phyloP scores from a whole-genome alignment of 2,329 filamentous ascomycete genomes.

The Nothophoma quercina region DNA sequence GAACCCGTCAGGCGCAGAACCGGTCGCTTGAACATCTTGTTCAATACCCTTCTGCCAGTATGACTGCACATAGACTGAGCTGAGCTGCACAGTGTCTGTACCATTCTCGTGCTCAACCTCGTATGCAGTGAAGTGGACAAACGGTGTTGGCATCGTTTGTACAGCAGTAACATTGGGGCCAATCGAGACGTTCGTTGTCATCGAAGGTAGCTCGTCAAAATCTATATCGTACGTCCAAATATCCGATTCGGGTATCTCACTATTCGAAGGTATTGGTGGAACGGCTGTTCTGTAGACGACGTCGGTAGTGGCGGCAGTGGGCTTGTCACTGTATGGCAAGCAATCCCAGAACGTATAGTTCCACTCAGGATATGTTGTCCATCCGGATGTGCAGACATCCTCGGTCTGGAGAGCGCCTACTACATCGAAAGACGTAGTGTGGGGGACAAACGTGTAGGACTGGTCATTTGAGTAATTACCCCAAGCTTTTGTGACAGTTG shows the following conservation, averaged over 20 bases:
- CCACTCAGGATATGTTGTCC: conserved; percentile 32
- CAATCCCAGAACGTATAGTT: conserved; percentile 32
- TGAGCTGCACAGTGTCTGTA: conserved; percentile 47
- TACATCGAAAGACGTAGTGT: conserved; percentile 37
- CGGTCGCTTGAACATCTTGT: conserved; percentile 34
- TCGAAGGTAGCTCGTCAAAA: conserved; percentile 21
- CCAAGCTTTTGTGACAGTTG: conserved; percentile 26
- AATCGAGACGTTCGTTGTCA: conserved; percentile 34
- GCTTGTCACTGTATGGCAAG: conserved; percentile 36
- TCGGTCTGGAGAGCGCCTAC: conserved; percentile 32
- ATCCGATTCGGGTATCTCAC: conserved; percentile 29
- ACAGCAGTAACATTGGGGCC: conserved; percentile 32
- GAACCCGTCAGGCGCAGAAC: conserved; percentile 47
- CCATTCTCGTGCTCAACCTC: conserved; percentile 49
- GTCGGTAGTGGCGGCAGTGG: conserved; percentile 42
- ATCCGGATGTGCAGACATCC: conserved; percentile 30
- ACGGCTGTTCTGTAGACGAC: conserved; percentile 36
- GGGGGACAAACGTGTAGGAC: conserved; percentile 30
- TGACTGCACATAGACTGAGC: conserved; percentile 46
- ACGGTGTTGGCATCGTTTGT: conserved; percentile 48
- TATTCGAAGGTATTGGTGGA: conserved; percentile 31
- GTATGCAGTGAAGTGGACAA: conserved; percentile 54
- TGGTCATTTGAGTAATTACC: conserved; percentile 27
- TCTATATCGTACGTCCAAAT: conserved; percentile 25
- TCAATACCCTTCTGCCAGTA: conserved; percentile 46